Conservation (phyloP, 2,329 filamentous ascomycete species). For the Teratosphaeria pseudoeucalypti region DNA sequence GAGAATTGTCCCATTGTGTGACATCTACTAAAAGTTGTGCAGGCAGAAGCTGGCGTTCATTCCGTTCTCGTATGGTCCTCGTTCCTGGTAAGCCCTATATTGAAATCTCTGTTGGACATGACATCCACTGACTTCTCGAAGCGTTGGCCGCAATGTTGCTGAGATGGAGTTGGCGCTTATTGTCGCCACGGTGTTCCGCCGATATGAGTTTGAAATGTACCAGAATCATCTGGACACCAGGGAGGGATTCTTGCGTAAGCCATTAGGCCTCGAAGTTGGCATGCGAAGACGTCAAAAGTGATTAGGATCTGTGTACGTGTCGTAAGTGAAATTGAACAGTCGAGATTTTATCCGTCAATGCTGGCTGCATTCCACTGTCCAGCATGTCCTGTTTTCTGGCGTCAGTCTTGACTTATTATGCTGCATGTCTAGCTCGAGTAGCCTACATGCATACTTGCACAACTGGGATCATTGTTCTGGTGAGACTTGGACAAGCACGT, state of each 20-base stretch:
- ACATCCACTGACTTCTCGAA: background rate
- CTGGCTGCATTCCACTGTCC: too few relatives aligned
- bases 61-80: slow-evolving; percentile 33
- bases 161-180: slow-evolving; percentile 33
- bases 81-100: slow-evolving; percentile 22
- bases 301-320: background rate
- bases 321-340: background rate
- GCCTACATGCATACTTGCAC: background rate
- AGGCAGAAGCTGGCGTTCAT: slow-evolving; percentile 31
- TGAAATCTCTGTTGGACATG: background rate
- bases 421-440: background rate
- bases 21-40: slow-evolving; percentile 1
- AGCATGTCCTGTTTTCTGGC: too few relatives aligned
- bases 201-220: slow-evolving; percentile 27
- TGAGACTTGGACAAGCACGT: background rate
- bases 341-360: too few relatives aligned
- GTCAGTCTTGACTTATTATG: background rate
- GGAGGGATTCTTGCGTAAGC: slow-evolving; percentile 27
- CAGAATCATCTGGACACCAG: slow-evolving; percentile 24
- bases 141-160: slow-evolving; percentile 32
- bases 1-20: background rate
- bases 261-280: slow-evolving; percentile 20
- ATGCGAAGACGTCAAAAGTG: slow-evolving; percentile 8
- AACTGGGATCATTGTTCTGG: background rate
- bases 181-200: slow-evolving; percentile 26